Evolutionary conservation across 2,329 filamentous ascomycete genomes (phyloP).

Genomic region (Emmonsiellopsis sp.): DNA sequence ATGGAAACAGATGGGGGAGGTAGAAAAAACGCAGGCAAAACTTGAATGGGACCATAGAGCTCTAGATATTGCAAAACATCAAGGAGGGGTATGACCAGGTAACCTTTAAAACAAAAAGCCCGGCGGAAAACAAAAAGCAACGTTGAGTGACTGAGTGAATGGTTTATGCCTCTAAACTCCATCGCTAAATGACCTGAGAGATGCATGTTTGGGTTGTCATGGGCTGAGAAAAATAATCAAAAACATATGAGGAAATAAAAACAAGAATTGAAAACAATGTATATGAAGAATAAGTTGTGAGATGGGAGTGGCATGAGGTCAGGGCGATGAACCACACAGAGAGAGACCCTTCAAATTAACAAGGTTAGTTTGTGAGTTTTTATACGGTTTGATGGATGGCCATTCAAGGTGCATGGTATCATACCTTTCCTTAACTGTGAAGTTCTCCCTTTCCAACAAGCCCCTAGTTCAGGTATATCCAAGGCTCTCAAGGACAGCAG

Average conservation of each 20-base stretch:
- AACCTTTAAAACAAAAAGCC: not conserved
- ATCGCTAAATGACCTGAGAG: constrained; percentile 9
- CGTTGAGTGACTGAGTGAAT: not conserved
- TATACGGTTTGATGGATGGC: not conserved
- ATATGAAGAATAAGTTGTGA: not conserved
- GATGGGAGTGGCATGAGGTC: not conserved
- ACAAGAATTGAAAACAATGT: not conserved
- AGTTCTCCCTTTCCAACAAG: not conserved
- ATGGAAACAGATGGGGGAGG: not conserved
- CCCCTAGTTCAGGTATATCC: constrained; percentile 25
- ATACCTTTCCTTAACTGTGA: not conserved
- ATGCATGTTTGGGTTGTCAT: constrained; percentile 4
- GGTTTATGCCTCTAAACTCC: constrained; percentile 6
- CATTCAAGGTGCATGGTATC: not conserved
- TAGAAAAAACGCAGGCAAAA: not conserved
- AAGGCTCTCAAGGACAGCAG: constrained; percentile 29
- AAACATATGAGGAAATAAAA: not conserved
- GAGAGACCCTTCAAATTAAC: not conserved
- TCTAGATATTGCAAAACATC: not conserved
- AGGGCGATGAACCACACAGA: not conserved
- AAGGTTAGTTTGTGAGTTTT: not conserved
- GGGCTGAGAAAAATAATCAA: not conserved
- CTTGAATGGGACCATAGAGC: not conserved
- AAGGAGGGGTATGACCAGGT: not conserved
- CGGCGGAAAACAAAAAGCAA: not conserved